Conservation (phyloP, 495 filamentous ascomycete genomes). For the Aspergillus sparsus region DNA sequence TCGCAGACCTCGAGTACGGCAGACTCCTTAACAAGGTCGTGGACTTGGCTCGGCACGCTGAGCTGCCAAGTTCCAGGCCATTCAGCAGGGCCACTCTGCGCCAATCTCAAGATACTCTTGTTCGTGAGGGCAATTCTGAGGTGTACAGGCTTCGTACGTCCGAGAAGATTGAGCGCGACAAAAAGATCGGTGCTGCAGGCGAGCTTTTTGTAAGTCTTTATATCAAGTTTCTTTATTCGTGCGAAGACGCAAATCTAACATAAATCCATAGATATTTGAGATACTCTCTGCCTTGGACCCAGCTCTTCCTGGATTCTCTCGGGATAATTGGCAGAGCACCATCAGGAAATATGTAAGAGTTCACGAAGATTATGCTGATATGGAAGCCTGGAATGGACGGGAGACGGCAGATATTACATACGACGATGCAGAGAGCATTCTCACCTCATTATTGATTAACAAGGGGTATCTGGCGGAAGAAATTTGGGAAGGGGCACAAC, state of each 20-base stretch:
- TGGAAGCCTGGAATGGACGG: constrained; percentile 36
- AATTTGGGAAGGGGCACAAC: constrained; percentile 27
- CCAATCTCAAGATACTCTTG: not conserved
- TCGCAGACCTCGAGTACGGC: constrained; percentile 21
- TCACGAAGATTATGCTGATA: constrained; percentile 39
- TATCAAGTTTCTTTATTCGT: not conserved
- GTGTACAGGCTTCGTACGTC: constrained; percentile 9
- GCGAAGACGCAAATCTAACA: not conserved
- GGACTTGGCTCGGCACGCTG: constrained; percentile 24
- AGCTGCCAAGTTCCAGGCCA: constrained; percentile 24
- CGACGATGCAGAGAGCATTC: constrained; percentile 32
- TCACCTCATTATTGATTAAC: constrained; percentile 38
- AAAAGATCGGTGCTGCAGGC: constrained; percentile 44
- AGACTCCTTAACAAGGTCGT: constrained; percentile 33
- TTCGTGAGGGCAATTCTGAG: not conserved
- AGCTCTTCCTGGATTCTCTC: constrained; percentile 28
- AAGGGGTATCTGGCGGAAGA: constrained; percentile 31
- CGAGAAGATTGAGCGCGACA: constrained; percentile 14
- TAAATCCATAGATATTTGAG: constrained; percentile 41
- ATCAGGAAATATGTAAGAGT: constrained; percentile 36
- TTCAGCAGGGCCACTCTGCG: constrained; percentile 12
- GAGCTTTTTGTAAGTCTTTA: constrained; percentile 45
- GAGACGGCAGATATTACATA: constrained; percentile 49
- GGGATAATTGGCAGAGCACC: constrained; percentile 47
- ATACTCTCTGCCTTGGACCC: constrained; percentile 32